Evolutionary conservation across 164 flowering plant genomes (phyloP), one percentile per base, ranked within the genome.

Genomic region (Piper betle): DNA sequence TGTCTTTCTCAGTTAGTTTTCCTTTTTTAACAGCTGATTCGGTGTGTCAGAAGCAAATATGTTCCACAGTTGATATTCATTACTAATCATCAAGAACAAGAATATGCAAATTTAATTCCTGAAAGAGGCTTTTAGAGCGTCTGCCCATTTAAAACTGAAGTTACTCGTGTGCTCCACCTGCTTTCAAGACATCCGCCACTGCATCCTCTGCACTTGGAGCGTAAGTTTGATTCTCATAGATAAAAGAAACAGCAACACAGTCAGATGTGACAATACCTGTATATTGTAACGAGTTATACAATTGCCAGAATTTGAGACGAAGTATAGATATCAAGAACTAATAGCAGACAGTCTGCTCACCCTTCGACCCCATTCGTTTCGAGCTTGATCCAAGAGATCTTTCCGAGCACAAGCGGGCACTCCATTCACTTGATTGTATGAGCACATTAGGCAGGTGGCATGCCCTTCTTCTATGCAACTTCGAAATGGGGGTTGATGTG

Each of bases 391-490:
- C 16, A 93, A 73, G 53, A 93, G 81, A 72, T 84, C 84, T 19
- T 59, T 52, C 15, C 73, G 54, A 18, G 90, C 92, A 68, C 97
- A 93, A 0, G 84, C 80, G 19, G 97, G 99, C 42, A 93, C 68
- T 8, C 99, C 99, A 75, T 90, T 87, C 50, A 93, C 77, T 33
- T 66, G 61, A 75, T 88, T 93, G 77, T 93, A 93, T 5, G 96
- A 79, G 73, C 99, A 93, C 99, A 93, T 93, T 70, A 93, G 71
- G 75, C 97, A 88, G 75, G 97, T 90, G 52, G 97, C 97, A 77
- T 77, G 83, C 20, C 89, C 99, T 63, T 88, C 79, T 70, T 80
- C 69, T 33, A 93, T 73, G 62, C 97, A 93, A 66, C 86, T 81
- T 54, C 65, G 75, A 64, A 93, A 93, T 60, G 99, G 97, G 52